Percentiles rank a stretch among this genome's conserved stretches.
These are phyloP conservation scores for Colletotrichum horii DNA, from an alignment of 2,329 filamentous ascomycete genomes.

Conservation along the genomic window DNA sequence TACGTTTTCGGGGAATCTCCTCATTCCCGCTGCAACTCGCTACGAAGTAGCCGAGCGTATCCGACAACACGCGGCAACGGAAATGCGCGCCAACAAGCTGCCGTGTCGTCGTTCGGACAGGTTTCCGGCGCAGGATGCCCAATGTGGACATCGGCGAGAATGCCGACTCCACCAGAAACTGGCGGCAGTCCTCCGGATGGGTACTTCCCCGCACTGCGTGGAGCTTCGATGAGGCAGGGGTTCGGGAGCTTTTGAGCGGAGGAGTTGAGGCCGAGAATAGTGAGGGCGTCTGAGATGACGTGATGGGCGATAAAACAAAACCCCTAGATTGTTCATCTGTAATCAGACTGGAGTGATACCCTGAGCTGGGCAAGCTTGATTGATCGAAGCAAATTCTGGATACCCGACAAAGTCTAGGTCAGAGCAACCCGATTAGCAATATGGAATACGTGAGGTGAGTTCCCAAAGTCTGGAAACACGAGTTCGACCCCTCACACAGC, in stretches of 20 bases:
- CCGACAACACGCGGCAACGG: neutral
- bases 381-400: fast-evolving
- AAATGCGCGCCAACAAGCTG: neutral
- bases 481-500: neutral
- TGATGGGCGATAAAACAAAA: neutral
- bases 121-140: neutral
- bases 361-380: neutral
- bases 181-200: neutral
- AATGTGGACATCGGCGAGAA: conserved; percentile 4
- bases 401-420: fast-evolving
- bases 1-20: neutral
- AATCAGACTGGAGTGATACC: neutral
- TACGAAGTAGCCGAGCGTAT: neutral
- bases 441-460: conserved; percentile 27
- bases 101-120: neutral
- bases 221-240: neutral
- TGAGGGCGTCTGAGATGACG: neutral
- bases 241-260: neutral
- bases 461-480: neutral
- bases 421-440: neutral
- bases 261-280: neutral
- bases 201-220: conserved; percentile 3
- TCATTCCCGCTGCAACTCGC: neutral
- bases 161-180: neutral
- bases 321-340: neutral